phyloP scores from a whole-genome alignment of 345 rosid species.

The Aquilaria yunnanensis region DNA sequence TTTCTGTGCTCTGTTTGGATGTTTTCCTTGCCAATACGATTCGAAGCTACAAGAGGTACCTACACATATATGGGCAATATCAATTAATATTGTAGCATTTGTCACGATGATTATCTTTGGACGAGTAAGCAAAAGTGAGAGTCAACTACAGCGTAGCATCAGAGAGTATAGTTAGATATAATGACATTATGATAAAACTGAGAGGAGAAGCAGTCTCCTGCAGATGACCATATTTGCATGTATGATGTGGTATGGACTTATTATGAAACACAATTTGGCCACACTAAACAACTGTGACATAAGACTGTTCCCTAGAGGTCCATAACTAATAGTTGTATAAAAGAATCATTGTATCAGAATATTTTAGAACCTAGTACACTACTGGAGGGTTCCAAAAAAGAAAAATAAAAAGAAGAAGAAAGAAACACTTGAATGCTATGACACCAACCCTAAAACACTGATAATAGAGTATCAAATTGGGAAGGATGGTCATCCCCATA shows the following conservation, averaged over 20 bases:
- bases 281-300: too few species aligned
- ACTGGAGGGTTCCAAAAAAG: background rate
- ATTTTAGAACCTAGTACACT: too few species aligned
- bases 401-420: background rate
- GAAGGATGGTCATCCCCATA: background rate
- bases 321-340: too few species aligned
- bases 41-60: constrained; percentile 85
- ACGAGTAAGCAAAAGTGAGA: too few species aligned
- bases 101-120: background rate
- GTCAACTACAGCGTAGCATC: background rate
- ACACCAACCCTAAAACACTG: background rate
- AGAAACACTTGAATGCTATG: background rate
- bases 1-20: constrained; percentile 80
- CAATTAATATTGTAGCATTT: background rate
- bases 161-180: background rate
- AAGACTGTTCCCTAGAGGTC: too few species aligned
- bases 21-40: constrained; percentile 75
- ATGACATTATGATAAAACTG: too few species aligned
- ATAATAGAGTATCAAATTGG: background rate
- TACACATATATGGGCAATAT: constrained; percentile 17
- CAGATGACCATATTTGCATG: too few species aligned
- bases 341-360: too few species aligned
- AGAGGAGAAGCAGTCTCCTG: too few species aligned
- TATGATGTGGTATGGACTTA: too few species aligned
- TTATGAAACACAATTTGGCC: too few species aligned